Evolutionary conservation across 495 filamentous ascomycete genomes (phyloP).

Genomic region (Cenococcum geophilum): DNA sequence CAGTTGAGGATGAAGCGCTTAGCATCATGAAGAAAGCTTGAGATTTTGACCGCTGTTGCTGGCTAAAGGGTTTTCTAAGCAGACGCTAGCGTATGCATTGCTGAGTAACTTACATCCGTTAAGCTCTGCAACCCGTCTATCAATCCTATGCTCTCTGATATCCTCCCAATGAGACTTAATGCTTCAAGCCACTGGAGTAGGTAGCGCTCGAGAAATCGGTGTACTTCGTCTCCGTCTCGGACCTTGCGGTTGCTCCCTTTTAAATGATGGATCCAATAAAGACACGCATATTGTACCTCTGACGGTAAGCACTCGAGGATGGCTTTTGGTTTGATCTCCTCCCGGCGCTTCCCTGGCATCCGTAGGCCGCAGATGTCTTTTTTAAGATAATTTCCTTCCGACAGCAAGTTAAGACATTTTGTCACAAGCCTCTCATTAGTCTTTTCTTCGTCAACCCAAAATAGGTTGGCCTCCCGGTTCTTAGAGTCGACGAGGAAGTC

Average conservation of each 20-base stretch:
- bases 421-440: constrained; percentile 35
- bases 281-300: not conserved
- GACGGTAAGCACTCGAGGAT: not conserved
- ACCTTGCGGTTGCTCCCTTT: constrained; percentile 6
- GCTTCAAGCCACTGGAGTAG: constrained; percentile 5
- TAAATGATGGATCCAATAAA: too few species aligned
- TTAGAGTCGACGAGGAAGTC: constrained; percentile 42
- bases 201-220: not conserved
- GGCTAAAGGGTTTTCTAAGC: not conserved
- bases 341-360: constrained; percentile 20
- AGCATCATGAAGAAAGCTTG: constrained; percentile 36
- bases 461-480: constrained; percentile 26
- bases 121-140: not conserved
- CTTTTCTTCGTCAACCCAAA: constrained; percentile 40
- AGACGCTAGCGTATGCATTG: not conserved
- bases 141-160: not conserved
- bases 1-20: constrained; percentile 36
- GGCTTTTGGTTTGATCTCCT: not conserved
- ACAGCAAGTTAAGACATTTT: constrained; percentile 36
- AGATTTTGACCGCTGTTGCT: constrained; percentile 11
- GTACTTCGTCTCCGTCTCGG: not conserved
- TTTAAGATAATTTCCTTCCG: constrained; percentile 24
- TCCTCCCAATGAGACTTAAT: constrained; percentile 15
- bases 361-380: constrained; percentile 40
- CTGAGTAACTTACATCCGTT: not conserved